phyloP scores from a whole-genome alignment of 108 stramenopile genomes.

The Skeletonema potamos region DNA sequence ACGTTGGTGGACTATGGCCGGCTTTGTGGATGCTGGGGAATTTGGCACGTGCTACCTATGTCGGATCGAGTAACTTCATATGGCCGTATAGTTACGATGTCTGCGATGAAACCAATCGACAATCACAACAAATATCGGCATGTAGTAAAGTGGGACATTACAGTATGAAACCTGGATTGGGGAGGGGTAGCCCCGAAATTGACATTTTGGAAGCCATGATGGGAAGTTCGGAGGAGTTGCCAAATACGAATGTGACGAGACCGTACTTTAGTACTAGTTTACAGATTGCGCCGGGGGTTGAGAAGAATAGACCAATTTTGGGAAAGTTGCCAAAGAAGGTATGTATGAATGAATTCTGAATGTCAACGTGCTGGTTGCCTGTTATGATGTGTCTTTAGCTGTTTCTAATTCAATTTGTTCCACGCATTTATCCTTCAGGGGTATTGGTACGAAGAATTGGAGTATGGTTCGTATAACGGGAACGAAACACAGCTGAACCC shows the following conservation, averaged over 20 bases:
- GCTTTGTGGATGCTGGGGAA: constrained; percentile 92
- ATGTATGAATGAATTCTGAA: not conserved
- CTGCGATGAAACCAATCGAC: constrained; percentile 65
- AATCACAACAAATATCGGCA: constrained; percentile 77
- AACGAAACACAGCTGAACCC: constrained; percentile 78
- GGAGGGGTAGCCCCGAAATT: constrained; percentile 90
- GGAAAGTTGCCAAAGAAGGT: constrained; percentile 45
- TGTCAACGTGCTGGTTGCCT: not conserved
- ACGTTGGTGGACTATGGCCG: constrained; percentile 86
- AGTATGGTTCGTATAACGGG: constrained; percentile 61
- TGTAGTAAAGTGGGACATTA: constrained; percentile 82
- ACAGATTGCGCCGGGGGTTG: constrained; percentile 65
- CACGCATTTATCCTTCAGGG: constrained; percentile 34
- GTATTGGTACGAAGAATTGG: constrained; percentile 80
- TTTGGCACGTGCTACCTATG: constrained; percentile 87
- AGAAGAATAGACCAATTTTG: constrained; percentile 51
- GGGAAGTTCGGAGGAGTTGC: constrained; percentile 60
- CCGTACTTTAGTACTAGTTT: constrained; percentile 87
- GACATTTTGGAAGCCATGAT: constrained; percentile 92
- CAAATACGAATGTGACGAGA: constrained; percentile 68
- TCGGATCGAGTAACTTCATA: constrained; percentile 85
- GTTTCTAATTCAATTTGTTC: constrained; percentile 2
- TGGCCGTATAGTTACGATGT: constrained; percentile 91
- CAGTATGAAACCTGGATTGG: constrained; percentile 64
- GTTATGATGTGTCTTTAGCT: not conserved